Evolutionary conservation across 2,329 filamentous ascomycete genomes (phyloP).

Genomic region (Xylaria sp.): DNA sequence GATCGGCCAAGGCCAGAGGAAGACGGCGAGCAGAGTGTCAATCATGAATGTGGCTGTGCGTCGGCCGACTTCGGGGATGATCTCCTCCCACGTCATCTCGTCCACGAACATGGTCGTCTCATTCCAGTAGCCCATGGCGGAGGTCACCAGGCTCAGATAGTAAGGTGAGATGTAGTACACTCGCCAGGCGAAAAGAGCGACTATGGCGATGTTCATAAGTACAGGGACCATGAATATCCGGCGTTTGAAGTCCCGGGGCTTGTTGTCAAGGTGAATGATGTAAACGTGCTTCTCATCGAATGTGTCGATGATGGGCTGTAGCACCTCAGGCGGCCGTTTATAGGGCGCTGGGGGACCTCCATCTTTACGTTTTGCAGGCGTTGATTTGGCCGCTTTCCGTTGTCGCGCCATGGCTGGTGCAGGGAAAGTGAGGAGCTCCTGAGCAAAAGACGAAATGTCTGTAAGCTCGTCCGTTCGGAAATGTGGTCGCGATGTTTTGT

Average conservation of each 20-base stretch:
- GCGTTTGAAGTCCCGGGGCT: slow-evolving; percentile 76
- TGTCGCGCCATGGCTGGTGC: slow-evolving; percentile 45
- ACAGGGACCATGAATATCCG: slow-evolving; percentile 86
- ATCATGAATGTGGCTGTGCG: slow-evolving; percentile 75
- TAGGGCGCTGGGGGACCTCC: slow-evolving; percentile 72
- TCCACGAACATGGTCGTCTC: slow-evolving; percentile 72
- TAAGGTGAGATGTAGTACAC: slow-evolving; percentile 75
- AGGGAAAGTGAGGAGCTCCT: background rate
- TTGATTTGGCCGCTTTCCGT: slow-evolving; percentile 42
- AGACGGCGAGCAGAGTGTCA: slow-evolving; percentile 76
- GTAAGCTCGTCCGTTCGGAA: slow-evolving; percentile 7
- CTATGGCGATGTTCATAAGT: slow-evolving; percentile 77
- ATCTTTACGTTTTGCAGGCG: slow-evolving; percentile 45
- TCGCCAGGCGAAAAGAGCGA: slow-evolving; percentile 73
- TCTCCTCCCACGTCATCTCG: slow-evolving; percentile 65
- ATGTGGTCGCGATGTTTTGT: background rate
- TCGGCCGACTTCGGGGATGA: slow-evolving; percentile 66
- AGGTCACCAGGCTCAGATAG: slow-evolving; percentile 75
- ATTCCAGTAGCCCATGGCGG: slow-evolving; percentile 73
- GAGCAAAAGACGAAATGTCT: slow-evolving; percentile 10
- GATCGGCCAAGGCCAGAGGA: slow-evolving; percentile 78
- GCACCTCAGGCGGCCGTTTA: slow-evolving; percentile 69
- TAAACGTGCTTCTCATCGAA: slow-evolving; percentile 80
- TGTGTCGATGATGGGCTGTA: slow-evolving; percentile 73
- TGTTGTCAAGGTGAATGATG: slow-evolving; percentile 83